Conservation (phyloP, 805 yeast genomes). For the Pichia deserticola region DNA sequence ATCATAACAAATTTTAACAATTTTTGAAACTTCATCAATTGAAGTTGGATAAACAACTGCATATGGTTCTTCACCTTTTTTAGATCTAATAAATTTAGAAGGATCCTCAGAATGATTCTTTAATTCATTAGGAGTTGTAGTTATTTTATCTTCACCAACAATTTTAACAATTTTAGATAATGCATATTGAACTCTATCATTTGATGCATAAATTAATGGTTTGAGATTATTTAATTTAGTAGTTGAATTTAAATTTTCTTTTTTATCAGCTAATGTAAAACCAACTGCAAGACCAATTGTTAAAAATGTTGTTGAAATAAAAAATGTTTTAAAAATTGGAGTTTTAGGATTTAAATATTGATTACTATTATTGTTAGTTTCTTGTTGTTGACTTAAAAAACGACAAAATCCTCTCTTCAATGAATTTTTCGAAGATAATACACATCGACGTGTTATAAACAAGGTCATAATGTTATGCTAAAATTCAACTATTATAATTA, state of each 20-base stretch:
- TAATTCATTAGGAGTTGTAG: conserved; percentile 30
- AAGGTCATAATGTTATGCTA: neutral
- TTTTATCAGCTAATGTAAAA: neutral
- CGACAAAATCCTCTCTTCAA: neutral
- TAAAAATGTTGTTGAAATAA: conserved; percentile 7
- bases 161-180: conserved; percentile 42
- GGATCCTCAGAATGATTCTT: conserved; percentile 26
- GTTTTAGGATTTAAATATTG: neutral
- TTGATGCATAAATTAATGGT: conserved; percentile 49
- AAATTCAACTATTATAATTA: too few relatives aligned
- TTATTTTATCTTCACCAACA: conserved; percentile 49
- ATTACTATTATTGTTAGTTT: neutral
- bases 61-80: conserved; percentile 23
- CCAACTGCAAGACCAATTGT: conserved; percentile 11
- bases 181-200: conserved; percentile 40
- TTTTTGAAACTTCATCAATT: conserved; percentile 58
- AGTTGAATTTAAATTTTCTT: conserved; percentile 10
- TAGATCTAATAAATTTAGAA: conserved; percentile 27
- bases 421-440: neutral
- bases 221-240: conserved; percentile 32
- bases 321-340: conserved; percentile 1
- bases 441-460: neutral
- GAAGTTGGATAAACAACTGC: conserved; percentile 55
- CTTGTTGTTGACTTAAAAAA: neutral
- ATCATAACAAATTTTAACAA: conserved; percentile 57